phyloP scores from a whole-genome alignment of 331 rosid genomes.

The Malus hybrid region DNA sequence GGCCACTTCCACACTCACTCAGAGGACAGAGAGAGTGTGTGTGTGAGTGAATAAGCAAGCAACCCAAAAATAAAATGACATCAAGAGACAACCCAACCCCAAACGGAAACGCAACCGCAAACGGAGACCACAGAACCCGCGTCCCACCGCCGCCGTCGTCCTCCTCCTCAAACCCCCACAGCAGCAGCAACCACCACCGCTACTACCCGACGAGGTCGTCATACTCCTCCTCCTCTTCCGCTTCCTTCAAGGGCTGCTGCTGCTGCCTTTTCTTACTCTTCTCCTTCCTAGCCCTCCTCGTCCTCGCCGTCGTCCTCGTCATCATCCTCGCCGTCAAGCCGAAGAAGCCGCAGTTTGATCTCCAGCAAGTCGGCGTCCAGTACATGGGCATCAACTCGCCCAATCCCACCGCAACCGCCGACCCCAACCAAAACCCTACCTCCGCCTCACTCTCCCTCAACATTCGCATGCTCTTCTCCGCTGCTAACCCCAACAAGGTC shows the following conservation, averaged over 20 bases:
- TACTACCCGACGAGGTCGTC: constrained; percentile 37
- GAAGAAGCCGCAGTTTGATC: constrained; percentile 93
- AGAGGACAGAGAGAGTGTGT: not conserved
- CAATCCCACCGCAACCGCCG: constrained; percentile 14
- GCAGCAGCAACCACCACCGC: constrained; percentile 5
- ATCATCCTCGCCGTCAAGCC: constrained; percentile 84
- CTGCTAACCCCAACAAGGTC: constrained; percentile 85
- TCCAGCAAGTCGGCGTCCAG: constrained; percentile 85
- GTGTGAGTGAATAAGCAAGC: not conserved
- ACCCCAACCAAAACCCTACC: constrained; percentile 22
- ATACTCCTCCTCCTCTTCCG: constrained; percentile 36
- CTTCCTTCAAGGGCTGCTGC: constrained; percentile 87
- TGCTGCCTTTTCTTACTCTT: constrained; percentile 89
- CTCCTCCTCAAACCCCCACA: not conserved
- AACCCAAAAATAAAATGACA: constrained; percentile 21
- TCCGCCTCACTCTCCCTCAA: constrained; percentile 73
- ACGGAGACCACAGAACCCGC: constrained; percentile 1
- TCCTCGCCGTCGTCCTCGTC: constrained; percentile 60
- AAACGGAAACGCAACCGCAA: not conserved
- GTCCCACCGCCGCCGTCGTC: constrained; percentile 9
- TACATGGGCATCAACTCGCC: constrained; percentile 71
- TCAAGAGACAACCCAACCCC: constrained; percentile 5
- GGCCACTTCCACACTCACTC: not conserved
- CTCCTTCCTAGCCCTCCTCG: constrained; percentile 70
- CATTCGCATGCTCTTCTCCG: constrained; percentile 72